Base-by-base conservation (phyloP, 495 filamentous ascomycete genomes). In the Aspergillus nanangensis region DNA sequence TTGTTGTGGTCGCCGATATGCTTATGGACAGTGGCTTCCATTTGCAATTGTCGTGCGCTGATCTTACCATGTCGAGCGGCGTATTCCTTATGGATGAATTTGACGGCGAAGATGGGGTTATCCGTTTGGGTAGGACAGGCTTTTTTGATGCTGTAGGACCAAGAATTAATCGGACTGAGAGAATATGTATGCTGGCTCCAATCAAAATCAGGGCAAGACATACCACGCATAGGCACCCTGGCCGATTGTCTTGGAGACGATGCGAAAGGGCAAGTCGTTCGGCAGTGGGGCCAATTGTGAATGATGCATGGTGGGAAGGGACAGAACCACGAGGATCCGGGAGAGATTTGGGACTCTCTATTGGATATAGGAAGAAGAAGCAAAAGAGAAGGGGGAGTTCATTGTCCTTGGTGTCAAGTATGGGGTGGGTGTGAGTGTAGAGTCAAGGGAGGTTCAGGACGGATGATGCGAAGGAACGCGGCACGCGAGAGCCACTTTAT, bases 41-140 rank as follows among this genome's bases (percentile, higher is more conserved):
- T 82, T 47, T 78, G 75, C 32, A 99, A 79, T 65, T 97, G 93
- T 58, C 92, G 88, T 18, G 85, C 78, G 24, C 82, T 88, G 51
- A 99, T 85, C 47, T 87, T 86, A 61, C 93, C 93, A 74, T 91
- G 82, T 47, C 84, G 82, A 48, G 87, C 73, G 43, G 94, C 93
- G 63, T 95, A 93, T 45, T 86, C 86, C 69, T 97, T 97, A 72
- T 97, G 89, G 60, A 99, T 96, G 67, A 97, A 88, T 69, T 99
- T 99, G 62, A 96, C 89, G 7, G 93, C 93, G 66, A 99, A 96
- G 57, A 97, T 71, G 3, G 90, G 89, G 22, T 76, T 78, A 11
- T 79, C 65, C 14, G 77, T 63, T 49, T 85, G 71, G 21, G 83
- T 65, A 13, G 90, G 90, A 42, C 78, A 79, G 22, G 92, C 93